These are phyloP conservation scores for Parafenestella ontariensis DNA, from an alignment of 2,329 filamentous ascomycete species.

Conservation along the genomic window DNA sequence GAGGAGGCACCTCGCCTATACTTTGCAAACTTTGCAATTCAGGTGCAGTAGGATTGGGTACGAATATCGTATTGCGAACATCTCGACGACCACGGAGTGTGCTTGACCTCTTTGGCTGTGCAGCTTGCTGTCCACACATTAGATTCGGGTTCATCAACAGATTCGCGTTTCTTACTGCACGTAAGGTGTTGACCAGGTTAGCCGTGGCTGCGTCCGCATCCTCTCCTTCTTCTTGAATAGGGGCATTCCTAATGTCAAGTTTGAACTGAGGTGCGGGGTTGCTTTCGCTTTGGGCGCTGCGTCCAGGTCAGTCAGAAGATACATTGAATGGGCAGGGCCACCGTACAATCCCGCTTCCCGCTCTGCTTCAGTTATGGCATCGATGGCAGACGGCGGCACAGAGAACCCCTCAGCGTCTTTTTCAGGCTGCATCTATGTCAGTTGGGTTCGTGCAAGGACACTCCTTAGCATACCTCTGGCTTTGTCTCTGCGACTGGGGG, in stretches of 20 bases:
- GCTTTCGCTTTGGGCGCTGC: slow-evolving; percentile 32
- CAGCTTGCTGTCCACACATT: slow-evolving; percentile 56
- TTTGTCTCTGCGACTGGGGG: slow-evolving; percentile 29
- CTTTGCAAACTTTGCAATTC: slow-evolving; percentile 48
- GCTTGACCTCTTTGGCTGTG: slow-evolving; percentile 65
- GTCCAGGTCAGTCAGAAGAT: slow-evolving; percentile 6
- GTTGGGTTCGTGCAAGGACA: background rate
- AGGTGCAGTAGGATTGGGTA: slow-evolving; percentile 59
- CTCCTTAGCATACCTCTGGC: slow-evolving; percentile 31
- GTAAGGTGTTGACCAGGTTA: slow-evolving; percentile 76
- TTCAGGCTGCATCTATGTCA: slow-evolving; percentile 40
- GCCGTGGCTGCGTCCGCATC: slow-evolving; percentile 76
- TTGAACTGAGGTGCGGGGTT: slow-evolving; percentile 66
- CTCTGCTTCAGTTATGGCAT: slow-evolving; percentile 72
- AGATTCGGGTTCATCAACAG: slow-evolving; percentile 13
- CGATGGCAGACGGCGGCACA: slow-evolving; percentile 69
- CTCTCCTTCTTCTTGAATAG: slow-evolving; percentile 78
- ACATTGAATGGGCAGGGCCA: background rate
- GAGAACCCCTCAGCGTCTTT: slow-evolving; percentile 80
- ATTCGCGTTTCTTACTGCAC: slow-evolving; percentile 52
- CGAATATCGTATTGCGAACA: slow-evolving; percentile 88
- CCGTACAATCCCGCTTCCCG: slow-evolving; percentile 61
- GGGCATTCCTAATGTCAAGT: slow-evolving; percentile 79
- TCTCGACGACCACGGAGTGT: slow-evolving; percentile 89
- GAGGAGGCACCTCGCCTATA: slow-evolving; percentile 44